Evolutionary conservation across 2,329 filamentous ascomycete species (phyloP), one percentile per base, ranked within the genome.

Genomic region (Hypocreales sp.): DNA sequence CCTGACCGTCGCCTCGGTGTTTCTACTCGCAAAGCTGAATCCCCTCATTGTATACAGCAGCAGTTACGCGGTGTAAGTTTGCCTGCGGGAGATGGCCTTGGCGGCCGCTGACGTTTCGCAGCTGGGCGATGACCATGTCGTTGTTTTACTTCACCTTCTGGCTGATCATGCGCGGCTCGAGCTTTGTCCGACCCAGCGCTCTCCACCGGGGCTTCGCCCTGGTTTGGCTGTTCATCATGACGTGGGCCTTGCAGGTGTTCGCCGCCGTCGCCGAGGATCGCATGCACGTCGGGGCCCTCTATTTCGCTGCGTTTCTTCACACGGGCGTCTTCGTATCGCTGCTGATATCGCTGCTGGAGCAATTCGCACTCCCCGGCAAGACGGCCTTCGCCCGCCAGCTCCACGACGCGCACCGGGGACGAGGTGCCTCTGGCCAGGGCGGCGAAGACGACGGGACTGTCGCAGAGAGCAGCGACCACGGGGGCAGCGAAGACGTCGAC

Each of bases 31-130:
- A 20, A 92, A 90, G 50, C 57, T 87, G 45, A 95, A 95, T 45
- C 84, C 87, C 1, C 68, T 82, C 41, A 83, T 95, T 40, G 61
- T 90, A n/a, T 90, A 94, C 55, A 86, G 82, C 53, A 92, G 79
- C 41, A 67, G 75, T 25, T 95, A 90, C 47, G 65, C 80, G 5
- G 78, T 94, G 44, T 67, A 45, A 49, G 62, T 55, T 7, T 1
- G 13, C n/a, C n/a, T n/a, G n/a, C n/a, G n/a, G n/a, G n/a, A n/a
- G n/a, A n/a, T 12, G 10, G 8, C 7, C 20, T 15, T 8, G 16
- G 7, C 10, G 10, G 18, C 7, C 18, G 10, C 42, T 50, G 26
- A 51, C 31, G 11, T 9, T 3, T 4, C 5, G 6, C 20, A 66
- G 62, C 2, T 92, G 84, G 82, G 71, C 72, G 16, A 92, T 92